Base-by-base conservation (phyloP, 2,329 filamentous ascomycete genomes). In the Paraconiothyrium brasiliense region DNA sequence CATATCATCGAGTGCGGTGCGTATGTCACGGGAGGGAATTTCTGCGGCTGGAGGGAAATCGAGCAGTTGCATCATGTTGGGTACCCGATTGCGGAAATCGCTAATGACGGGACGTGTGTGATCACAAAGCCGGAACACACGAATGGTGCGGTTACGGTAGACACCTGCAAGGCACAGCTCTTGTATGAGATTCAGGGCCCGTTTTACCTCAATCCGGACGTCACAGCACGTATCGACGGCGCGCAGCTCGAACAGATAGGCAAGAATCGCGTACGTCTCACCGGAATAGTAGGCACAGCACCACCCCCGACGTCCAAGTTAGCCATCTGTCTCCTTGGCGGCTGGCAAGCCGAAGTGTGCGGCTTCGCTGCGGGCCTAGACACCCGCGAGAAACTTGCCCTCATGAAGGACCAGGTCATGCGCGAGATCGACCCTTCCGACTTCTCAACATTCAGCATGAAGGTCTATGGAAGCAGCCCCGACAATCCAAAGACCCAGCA, bases 141-240 rank as follows among this genome's bases (percentile, higher is more conserved):
- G 59, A 70, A 69, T 54, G 78, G 77, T 1, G 69, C 74, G 44
- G 73, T 80, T 9, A 76, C 78, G 5, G 79, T 81, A 4, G 82
- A 85, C 54, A 86, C 84, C 0, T 83, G 83, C 63, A 80, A 80
- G 1, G 82, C 80, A 13, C 85, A 87, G 65, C 74, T 86, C 3
- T 68, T 87, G 2, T 86, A 79, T 39, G 66, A 70, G 54, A 64
- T 70, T 13, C 67, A 70, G 54, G 66, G 66, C 8, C 60, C 60
- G 13, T 56, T 52, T 3, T 67, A 69, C 46, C 58, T 63, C 54
- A 67, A 69, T 35, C 54, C 63, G 2, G 65, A 69, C 47, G 67
- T 66, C 11, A 65, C 60, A 11, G 67, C 67, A 0, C 55, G 48
- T 5, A 60, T 67, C 37, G 59, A 66, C 48, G 24, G 47, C 14